Evolutionary conservation across 2,329 filamentous ascomycete species (phyloP).

Genomic region (Cytospora piceae): DNA sequence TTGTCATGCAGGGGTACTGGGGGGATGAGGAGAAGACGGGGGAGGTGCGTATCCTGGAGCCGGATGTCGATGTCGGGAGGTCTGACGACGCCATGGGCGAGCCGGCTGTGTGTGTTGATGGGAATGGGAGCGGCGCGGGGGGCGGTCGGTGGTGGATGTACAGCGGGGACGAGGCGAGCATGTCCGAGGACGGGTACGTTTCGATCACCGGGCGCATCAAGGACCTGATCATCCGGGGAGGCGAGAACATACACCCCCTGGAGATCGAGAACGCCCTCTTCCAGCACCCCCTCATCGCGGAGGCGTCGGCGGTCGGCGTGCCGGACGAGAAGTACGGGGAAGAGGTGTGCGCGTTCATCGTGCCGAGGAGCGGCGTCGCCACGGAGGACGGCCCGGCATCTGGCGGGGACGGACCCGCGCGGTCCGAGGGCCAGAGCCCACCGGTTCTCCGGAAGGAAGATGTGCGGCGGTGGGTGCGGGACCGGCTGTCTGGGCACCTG

Average conservation of each 20-base stretch:
- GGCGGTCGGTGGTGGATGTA: constrained; percentile 74
- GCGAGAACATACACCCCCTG: constrained; percentile 94
- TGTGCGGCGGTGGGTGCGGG: constrained; percentile 73
- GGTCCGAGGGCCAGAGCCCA: constrained; percentile 27
- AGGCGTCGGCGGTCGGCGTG: constrained; percentile 83
- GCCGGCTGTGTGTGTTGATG: constrained; percentile 5
- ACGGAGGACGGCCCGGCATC: constrained; percentile 34
- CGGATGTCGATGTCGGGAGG: constrained; percentile 32
- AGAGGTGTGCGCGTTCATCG: constrained; percentile 81
- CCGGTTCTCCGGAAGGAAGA: constrained; percentile 56
- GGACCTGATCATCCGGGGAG: constrained; percentile 91
- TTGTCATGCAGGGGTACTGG: constrained; percentile 92
- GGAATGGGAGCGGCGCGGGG: constrained; percentile 44
- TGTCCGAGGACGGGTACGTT: constrained; percentile 83
- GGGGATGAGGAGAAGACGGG: constrained; percentile 70
- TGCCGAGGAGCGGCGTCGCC: constrained; percentile 51
- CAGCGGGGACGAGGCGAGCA: constrained; percentile 87
- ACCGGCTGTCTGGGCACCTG: constrained; percentile 72
- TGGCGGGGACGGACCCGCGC: constrained; percentile 30
- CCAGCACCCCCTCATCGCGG: constrained; percentile 68
- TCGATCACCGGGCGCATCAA: constrained; percentile 91
- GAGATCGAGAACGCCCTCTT: constrained; percentile 91
- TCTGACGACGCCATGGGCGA: constrained; percentile 29
- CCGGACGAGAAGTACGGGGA: constrained; percentile 85
- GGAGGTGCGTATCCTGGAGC: constrained; percentile 61